Conservation (phyloP, 176 grass and related monocot genomes). For the Secale cereale region DNA sequence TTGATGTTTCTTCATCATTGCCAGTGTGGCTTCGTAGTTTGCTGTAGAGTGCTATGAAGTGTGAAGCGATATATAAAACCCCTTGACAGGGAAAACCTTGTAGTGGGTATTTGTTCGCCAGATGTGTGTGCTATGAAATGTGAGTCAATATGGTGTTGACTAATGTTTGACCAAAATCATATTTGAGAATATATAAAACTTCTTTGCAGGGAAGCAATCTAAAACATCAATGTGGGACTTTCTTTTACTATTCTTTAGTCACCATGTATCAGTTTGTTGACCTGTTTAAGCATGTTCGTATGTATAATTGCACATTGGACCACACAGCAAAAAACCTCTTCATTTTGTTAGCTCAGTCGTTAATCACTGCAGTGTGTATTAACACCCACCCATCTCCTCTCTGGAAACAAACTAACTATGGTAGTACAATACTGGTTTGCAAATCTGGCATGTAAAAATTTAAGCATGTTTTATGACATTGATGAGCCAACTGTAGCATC, state of each 20-base stretch:
- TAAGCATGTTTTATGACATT: background rate
- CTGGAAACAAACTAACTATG: background rate
- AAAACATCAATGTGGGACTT: background rate
- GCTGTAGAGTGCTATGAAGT: background rate
- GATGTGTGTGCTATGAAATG: background rate
- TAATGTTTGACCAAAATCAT: background rate
- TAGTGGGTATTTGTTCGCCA: constrained; percentile 3
- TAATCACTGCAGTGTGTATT: background rate
- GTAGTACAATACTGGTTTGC: background rate
- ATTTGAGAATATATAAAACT: background rate
- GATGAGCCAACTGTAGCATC: background rate
- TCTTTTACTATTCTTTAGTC: background rate
- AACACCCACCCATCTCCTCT: background rate
- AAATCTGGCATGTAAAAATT: background rate
- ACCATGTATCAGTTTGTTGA: background rate
- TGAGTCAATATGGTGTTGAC: background rate
- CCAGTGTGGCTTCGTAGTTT: constrained; percentile 4
- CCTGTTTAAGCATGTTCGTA: background rate
- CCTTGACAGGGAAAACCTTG: background rate
- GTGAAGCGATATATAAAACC: background rate
- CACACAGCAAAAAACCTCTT: background rate
- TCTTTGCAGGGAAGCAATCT: background rate
- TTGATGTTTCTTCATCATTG: constrained; percentile 20
- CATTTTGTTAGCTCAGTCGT: background rate
- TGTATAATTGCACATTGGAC: background rate